Evolutionary conservation across 805 yeast genomes (phyloP).

Genomic region (Schwanniomyces sp.): DNA sequence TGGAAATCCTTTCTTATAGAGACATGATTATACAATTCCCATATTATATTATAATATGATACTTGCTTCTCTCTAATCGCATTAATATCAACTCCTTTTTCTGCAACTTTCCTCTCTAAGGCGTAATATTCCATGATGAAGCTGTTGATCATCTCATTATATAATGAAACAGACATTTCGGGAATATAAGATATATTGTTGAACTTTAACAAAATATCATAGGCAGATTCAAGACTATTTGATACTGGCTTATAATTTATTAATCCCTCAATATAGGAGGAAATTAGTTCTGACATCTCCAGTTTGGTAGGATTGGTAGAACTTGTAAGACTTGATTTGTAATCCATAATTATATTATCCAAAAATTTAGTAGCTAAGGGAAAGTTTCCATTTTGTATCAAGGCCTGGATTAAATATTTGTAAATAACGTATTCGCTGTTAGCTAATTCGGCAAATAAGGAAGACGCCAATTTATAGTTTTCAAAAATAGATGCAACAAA

Average conservation of each 20-base stretch:
- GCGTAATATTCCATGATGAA: constrained; percentile 20
- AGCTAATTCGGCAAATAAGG: constrained; percentile 13
- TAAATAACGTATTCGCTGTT: constrained; percentile 50
- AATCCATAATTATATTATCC: constrained; percentile 52
- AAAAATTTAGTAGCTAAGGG: constrained; percentile 55
- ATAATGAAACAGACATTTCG: constrained; percentile 28
- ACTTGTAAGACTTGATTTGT: constrained; percentile 25
- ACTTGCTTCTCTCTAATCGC: constrained; percentile 11
- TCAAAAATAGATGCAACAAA: constrained; percentile 26
- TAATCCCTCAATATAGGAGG: constrained; percentile 40
- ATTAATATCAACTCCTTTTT: neutral
- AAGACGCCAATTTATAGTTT: constrained; percentile 27
- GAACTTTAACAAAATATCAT: constrained; percentile 25
- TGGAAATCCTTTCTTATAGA: constrained; percentile 39
- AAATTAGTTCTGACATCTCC: constrained; percentile 40
- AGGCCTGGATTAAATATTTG: constrained; percentile 49
- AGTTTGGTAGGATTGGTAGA: constrained; percentile 13
- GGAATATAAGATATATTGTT: constrained; percentile 33
- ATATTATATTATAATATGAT: constrained; percentile 16
- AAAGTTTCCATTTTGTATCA: constrained; percentile 51
- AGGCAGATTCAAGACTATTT: constrained; percentile 19
- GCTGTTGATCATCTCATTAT: constrained; percentile 28
- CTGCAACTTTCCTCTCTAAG: constrained; percentile 8
- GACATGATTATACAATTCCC: constrained; percentile 33
- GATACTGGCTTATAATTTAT: constrained; percentile 3